Base-by-base conservation (phyloP, 257 asterid genomes). In the Solanum phureja region DNA sequence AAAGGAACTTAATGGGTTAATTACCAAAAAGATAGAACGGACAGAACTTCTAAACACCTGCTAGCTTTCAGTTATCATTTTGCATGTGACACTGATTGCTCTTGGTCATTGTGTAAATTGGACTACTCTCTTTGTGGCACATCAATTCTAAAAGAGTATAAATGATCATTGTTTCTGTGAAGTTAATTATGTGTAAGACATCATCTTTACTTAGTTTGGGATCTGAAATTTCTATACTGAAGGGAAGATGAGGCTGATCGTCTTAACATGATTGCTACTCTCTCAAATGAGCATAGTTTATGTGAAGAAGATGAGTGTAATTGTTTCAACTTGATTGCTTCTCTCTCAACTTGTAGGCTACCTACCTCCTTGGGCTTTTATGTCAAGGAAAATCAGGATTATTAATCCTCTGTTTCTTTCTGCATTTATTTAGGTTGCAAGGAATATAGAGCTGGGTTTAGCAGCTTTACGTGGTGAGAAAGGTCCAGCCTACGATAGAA, bases 401-500 rank as follows among this genome's bases (percentile, higher is more conserved):
- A 77, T 52, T 66, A 76, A 87, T 13, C 16, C 73, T 72, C 18
- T 64, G 52, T 86, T 34, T 7, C 86, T 87, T 72, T 64, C 27
- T 46, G 10, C 38, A 88, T 69, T 76, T 37, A 83, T 83, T 23
- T 85, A 97, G 99, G 94, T 97, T 7, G 83, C 94, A 11, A 93
- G 90, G 92, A 95, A 95, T 88, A 92, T 97, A 90, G 98, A 95
- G 88, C 89, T 95, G 92, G 99, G 99, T 21, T 90, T 97, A 91
- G 94, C 96, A 74, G 99, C 98, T 75, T 91, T 97, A 71, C 91
- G 92, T 1, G 98, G 99, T 37, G 98, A 97, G 88, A 95, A 91
- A 90, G 98, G 98, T 85, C 95, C 99, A 3, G 95, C 98, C 0
- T 97, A 95, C 23, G 99, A 97, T 87, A 94, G 99, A 77, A 93